These are phyloP conservation scores for Geosmithia flava DNA, from an alignment of 2,329 filamentous ascomycete genomes.

Conservation along the genomic window DNA sequence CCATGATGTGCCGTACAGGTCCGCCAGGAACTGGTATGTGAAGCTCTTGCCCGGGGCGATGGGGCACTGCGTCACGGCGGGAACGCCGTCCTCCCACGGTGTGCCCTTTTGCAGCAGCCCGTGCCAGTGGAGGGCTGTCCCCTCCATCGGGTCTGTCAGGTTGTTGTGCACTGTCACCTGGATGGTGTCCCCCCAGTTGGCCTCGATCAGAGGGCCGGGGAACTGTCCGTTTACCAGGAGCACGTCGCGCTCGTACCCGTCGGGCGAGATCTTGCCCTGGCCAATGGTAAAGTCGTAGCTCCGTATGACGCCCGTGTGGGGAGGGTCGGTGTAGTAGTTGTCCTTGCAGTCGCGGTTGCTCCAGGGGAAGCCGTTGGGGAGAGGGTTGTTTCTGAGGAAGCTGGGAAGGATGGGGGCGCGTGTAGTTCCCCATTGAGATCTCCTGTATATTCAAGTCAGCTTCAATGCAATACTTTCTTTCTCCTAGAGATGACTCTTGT, in stretches of 20 bases:
- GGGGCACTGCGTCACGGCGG: slow-evolving; percentile 49
- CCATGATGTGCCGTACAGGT: slow-evolving; percentile 42
- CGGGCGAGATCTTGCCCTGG: slow-evolving; percentile 36
- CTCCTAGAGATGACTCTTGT: not conserved
- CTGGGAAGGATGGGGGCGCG: slow-evolving; percentile 21
- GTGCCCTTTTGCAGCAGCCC: slow-evolving; percentile 35
- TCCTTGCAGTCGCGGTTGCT: slow-evolving; percentile 28
- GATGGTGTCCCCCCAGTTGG: slow-evolving; percentile 49
- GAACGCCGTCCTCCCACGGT: slow-evolving; percentile 40
- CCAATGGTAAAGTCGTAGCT: slow-evolving; percentile 41
- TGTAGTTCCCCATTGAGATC: slow-evolving; percentile 27
- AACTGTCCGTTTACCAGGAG: slow-evolving; percentile 54
- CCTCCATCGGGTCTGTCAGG: slow-evolving; percentile 36
- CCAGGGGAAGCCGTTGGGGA: slow-evolving; percentile 40
- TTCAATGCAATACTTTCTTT: not conserved
- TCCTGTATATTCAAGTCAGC: slow-evolving; percentile 9
- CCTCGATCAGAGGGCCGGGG: slow-evolving; percentile 54
- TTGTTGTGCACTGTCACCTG: slow-evolving; percentile 60
- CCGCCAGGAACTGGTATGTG: slow-evolving; percentile 39
- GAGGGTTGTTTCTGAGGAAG: slow-evolving; percentile 35
- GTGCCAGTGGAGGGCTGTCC: slow-evolving; percentile 40
- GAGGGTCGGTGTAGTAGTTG: slow-evolving; percentile 36
- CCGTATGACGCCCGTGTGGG: slow-evolving; percentile 41
- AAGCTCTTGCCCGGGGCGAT: slow-evolving; percentile 46
- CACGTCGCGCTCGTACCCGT: slow-evolving; percentile 38